Evolutionary conservation across 2,329 filamentous ascomycete genomes (phyloP), one percentile per base, ranked within the genome.

Genomic region (Penicillium sp.): DNA sequence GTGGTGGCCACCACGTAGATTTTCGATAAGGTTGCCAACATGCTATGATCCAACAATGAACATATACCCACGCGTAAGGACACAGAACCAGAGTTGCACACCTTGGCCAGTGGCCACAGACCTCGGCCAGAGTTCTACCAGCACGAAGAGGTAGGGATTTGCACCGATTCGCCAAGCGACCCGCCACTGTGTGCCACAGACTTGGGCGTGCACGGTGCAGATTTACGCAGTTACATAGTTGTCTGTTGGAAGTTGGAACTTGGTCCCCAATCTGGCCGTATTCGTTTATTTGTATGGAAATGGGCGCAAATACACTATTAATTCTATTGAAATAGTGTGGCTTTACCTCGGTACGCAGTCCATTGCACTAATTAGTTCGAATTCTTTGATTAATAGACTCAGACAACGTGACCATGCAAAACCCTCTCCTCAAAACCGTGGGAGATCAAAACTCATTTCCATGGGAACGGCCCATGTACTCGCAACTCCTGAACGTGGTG

Each of bases 141-240:
- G n/a, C 34, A 36, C 12, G 11, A 50, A 50, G 40, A 45, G 22
- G 38, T 37, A 28, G 34, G 41, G 29, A 38, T 41, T 14, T 7
- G 31, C 42, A 35, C 47, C 43, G 41, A 46, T 45, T 50, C 31
- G 31, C 36, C 29, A 41, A 37, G 44, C 12, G 38, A 39, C 14
- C 27, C 47, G 35, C 36, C 33, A 40, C 37, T 7, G 10, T 22
- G 16, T 41, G 29, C 29, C 41, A 43, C 25, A 31, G 4, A 11
- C 8, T 7, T 25, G 16, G 13, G 28, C 42, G 43, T 25, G 44
- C 44, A 46, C 44, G 9, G 29, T 13, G 19, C 36, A 10, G 22
- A n/a, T 18, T 6, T 7, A n/a, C n/a, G n/a, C n/a, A n/a, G n/a
- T n/a, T n/a, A n/a, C n/a, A n/a, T n/a, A 18, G 41, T 11, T n/a